A percentile compares a stretch with the other conserved stretches of the same genome.
These are phyloP conservation scores for Chamaenerion angustifolium DNA, from an alignment of 345 rosid genomes.

Conservation along the genomic window DNA sequence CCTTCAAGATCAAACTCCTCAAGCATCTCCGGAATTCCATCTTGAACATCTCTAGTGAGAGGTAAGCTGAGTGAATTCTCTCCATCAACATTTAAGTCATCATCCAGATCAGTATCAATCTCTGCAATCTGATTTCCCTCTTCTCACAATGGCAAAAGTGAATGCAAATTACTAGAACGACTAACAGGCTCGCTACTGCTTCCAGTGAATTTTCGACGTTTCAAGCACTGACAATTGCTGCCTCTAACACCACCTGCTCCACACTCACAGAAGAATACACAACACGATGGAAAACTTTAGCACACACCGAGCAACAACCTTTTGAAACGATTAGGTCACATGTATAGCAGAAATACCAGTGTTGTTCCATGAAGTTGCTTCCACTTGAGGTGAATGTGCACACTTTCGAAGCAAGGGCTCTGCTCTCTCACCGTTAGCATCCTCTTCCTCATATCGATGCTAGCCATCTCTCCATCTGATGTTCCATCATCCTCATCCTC, in stretches of 20 bases:
- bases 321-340: constrained; percentile 93
- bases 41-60: constrained; percentile 60
- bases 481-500: constrained; percentile 99
- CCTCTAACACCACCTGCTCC: constrained; percentile 99
- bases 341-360: constrained; percentile 99
- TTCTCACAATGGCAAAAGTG: constrained; percentile 65
- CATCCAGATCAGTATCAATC: constrained; percentile 89
- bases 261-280: constrained; percentile 98
- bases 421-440: constrained; percentile 71
- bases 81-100: constrained; percentile 36
- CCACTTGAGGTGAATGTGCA: constrained; percentile 99
- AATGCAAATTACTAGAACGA: constrained; percentile 44
- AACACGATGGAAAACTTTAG: constrained; percentile 97
- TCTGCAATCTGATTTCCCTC: constrained; percentile 76
- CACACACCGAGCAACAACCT: constrained; percentile 97
- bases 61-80: constrained; percentile 45
- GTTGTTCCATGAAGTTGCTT: constrained; percentile 98
- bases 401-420: constrained; percentile 86
- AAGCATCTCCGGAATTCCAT: constrained; percentile 45
- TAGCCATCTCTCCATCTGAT: constrained; percentile 95
- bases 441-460: constrained; percentile 95
- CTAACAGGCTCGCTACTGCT: constrained; percentile 39
- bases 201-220: constrained; percentile 80
- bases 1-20: constrained; percentile 76
- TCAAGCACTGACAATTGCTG: constrained; percentile 90